Percentiles rank a stretch among this genome's conserved stretches.
These are phyloP conservation scores for Aspergillus oerlinghausenensis DNA, from an alignment of 2,329 filamentous ascomycete species.

Conservation along the genomic window DNA sequence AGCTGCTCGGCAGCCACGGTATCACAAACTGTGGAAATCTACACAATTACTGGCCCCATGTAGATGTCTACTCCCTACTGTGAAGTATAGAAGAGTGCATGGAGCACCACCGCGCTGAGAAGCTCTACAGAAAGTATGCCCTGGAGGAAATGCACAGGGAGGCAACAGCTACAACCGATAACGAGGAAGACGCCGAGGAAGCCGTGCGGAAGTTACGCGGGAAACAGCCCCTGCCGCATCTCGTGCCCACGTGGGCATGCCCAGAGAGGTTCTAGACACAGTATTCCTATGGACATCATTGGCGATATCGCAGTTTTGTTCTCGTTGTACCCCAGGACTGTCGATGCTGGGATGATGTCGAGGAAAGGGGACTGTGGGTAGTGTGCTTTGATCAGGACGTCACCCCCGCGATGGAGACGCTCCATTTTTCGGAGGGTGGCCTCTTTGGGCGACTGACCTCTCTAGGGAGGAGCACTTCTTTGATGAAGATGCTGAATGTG, in stretches of 20 bases:
- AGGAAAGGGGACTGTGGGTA: slow-evolving; percentile 6
- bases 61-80: slow-evolving; percentile 10
- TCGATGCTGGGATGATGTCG: slow-evolving; percentile 6
- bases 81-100: slow-evolving; percentile 11
- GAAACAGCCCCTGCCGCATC: not conserved
- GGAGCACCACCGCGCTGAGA: slow-evolving; percentile 11
- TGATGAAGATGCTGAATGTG: slow-evolving; percentile 9
- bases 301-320: not conserved
- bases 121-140: slow-evolving; percentile 1
- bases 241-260: not conserved
- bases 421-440: not conserved
- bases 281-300: not conserved
- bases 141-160: not conserved
- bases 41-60: slow-evolving; percentile 9
- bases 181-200: not conserved
- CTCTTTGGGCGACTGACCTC: not conserved
- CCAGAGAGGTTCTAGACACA: not conserved
- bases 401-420: slow-evolving; percentile 5
- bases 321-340: not conserved
- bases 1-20: not conserved
- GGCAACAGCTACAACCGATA: not conserved
- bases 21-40: slow-evolving; percentile 11
- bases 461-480: slow-evolving; percentile 11
- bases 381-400: slow-evolving; percentile 11
- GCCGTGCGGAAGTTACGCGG: not conserved